Percentiles rank a stretch among this genome's conserved stretches.
Conservation (phyloP, 148 eudicot genomes). For the Diospyros kaki region DNA sequence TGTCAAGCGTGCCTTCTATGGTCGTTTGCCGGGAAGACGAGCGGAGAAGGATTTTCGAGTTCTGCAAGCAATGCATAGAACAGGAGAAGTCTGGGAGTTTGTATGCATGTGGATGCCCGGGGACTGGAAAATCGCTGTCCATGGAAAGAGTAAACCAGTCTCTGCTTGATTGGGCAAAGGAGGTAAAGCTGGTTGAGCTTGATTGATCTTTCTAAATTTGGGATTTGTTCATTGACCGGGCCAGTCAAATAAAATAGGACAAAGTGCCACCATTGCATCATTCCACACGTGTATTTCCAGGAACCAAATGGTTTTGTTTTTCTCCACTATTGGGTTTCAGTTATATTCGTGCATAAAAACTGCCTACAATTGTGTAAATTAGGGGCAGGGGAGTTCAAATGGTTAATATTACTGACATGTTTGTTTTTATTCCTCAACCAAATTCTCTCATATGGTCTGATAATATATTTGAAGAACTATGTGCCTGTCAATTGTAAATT, state of each 20-base stretch:
- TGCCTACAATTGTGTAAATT: too few relatives aligned
- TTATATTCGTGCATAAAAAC: too few relatives aligned
- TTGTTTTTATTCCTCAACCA: too few relatives aligned
- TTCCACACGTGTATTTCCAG: background rate
- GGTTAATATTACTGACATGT: too few relatives aligned
- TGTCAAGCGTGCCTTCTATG: slow-evolving; percentile 53
- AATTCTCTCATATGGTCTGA: too few relatives aligned
- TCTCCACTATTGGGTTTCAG: too few relatives aligned
- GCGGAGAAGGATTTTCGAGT: slow-evolving; percentile 52
- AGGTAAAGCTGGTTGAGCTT: slow-evolving; percentile 38
- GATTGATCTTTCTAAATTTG: background rate
- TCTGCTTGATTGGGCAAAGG: slow-evolving; percentile 59
- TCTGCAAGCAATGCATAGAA: slow-evolving; percentile 62
- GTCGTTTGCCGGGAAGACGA: slow-evolving; percentile 80
- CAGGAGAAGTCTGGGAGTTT: slow-evolving; percentile 74
- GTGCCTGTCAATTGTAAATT: too few relatives aligned
- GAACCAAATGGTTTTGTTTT: background rate
- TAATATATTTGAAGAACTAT: too few relatives aligned
- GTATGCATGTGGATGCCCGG: slow-evolving; percentile 88
- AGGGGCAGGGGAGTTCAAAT: too few relatives aligned
- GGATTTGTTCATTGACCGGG: background rate
- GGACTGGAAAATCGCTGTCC: slow-evolving; percentile 87
- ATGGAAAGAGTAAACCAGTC: slow-evolving; percentile 72
- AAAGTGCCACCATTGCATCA: too few relatives aligned
- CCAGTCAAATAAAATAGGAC: background rate